Evolutionary conservation across 2,329 filamentous ascomycete genomes (phyloP), one percentile per base, ranked within the genome.

Genomic region (Tympanopsis confertula): DNA sequence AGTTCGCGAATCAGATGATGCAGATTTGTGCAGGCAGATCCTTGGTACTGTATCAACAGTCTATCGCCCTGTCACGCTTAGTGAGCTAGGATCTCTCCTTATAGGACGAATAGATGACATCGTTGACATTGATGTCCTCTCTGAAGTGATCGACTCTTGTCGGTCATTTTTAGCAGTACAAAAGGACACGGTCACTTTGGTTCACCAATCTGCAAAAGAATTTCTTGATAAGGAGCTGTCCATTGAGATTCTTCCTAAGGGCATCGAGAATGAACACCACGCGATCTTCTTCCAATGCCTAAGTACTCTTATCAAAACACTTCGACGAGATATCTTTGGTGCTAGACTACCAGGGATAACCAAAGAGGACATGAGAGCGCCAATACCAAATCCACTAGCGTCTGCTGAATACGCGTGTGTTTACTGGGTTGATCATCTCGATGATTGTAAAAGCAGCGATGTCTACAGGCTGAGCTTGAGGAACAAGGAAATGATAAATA

Each of bases 161-260:
- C 47, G 49, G 22, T 53, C 49, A 12, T 51, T 53, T 29, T 35
- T 55, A 4, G 45, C 52, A 7, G 30, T 33, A 3, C 41, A 38
- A 5, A 29, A 39, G 18, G 4, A 29, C 3, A 46, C 39, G 4
- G 41, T 53, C 7, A 43, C 30, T 12, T 46, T 53, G 4, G 41
- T 56, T 5, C 52, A 56, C 35, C 48, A 52, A 33, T 55, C 51
- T 5, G 50, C 49, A 5, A 48, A 53, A 30, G 50, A 53, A 4
- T 53, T 32, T 5, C 35, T 46, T 26, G 26, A 41, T 13, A 19
- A 35, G 19, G 22, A 39, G 5, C 35, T 17, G 35, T 12, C 2
- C 15, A 20, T 26, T 12, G n/a, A 33, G 14, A n/a, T n/a, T n/a
- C n/a, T n/a, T n/a, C n/a, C n/a, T n/a, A n/a, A n/a, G n/a, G n/a